A percentile compares a stretch with the other conserved stretches of the same genome.
Conservation (phyloP, 306 rosid species). For the Prosopis cineraria region DNA sequence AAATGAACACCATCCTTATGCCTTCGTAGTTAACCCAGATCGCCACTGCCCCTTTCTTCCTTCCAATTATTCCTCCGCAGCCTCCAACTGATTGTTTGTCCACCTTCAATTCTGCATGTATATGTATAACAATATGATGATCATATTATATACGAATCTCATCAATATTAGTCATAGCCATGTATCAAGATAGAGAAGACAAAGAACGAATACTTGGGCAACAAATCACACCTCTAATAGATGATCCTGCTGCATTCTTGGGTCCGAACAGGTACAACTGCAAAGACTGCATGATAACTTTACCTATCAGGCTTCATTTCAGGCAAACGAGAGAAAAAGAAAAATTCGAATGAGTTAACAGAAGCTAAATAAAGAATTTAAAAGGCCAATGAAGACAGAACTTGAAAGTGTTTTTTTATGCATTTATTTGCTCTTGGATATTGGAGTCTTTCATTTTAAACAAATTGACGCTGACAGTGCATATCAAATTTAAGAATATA, state of each 20-base stretch:
- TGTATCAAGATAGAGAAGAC: neutral
- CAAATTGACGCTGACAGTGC: neutral
- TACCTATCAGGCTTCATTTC: constrained; percentile 65
- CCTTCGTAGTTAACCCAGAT: constrained; percentile 65
- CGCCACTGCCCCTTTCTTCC: constrained; percentile 86
- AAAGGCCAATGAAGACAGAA: neutral
- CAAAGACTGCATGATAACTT: constrained; percentile 73
- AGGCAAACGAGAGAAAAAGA: constrained; percentile 3
- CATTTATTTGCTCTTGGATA: neutral
- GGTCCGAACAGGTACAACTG: constrained; percentile 75
- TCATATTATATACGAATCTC: neutral
- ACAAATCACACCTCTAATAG: constrained; percentile 47
- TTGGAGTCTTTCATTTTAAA: neutral
- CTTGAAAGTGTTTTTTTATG: neutral
- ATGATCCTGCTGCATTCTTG: constrained; percentile 51
- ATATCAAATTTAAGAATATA: neutral
- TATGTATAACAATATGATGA: neutral
- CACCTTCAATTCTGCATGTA: constrained; percentile 50
- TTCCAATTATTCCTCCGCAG: constrained; percentile 69
- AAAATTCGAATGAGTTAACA: constrained; percentile 17
- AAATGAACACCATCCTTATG: constrained; percentile 63
- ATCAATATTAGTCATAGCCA: neutral
- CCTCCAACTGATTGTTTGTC: constrained; percentile 65
- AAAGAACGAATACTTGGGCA: neutral
- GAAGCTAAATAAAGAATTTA: neutral